A percentile compares a stretch with the other conserved stretches of the same genome.
Evolutionary conservation across 1,284 basidiomycete species (phyloP).

Genomic region (Fomitopsis schrenkii): DNA sequence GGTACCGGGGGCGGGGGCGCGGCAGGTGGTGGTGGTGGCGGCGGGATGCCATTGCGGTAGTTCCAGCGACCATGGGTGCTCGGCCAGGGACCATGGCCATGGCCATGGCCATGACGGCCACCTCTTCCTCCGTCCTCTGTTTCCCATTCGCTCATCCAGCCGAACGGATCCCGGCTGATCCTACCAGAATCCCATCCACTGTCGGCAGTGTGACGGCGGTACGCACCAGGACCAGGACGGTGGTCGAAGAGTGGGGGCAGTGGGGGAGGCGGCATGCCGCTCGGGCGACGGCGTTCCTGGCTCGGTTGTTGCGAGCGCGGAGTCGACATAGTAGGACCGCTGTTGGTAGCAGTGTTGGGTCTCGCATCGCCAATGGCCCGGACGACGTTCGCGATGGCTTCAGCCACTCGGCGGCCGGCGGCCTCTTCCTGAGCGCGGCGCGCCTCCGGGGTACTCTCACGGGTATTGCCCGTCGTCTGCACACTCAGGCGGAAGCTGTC

Average conservation of each 20-base stretch:
- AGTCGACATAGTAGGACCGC: slow-evolving; percentile 16
- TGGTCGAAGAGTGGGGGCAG: background rate
- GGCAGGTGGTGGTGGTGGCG: background rate
- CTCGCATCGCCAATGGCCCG: slow-evolving; percentile 44
- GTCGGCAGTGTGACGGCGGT: background rate
- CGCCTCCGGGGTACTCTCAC: slow-evolving; percentile 38
- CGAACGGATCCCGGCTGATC: background rate
- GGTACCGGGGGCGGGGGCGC: slow-evolving; percentile 2
- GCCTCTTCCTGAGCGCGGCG: slow-evolving; percentile 52
- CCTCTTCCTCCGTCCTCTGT: background rate
- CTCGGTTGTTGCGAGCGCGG: background rate
- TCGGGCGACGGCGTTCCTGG: background rate
- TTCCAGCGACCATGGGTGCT: background rate
- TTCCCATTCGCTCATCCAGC: background rate
- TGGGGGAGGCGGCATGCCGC: background rate
- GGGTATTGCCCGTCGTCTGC: slow-evolving; percentile 32
- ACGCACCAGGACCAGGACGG: background rate
- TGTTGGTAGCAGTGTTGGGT: slow-evolving; percentile 6
- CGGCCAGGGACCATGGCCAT: background rate
- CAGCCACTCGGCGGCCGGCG: slow-evolving; percentile 58
- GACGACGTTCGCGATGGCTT: slow-evolving; percentile 58
- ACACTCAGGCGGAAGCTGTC: slow-evolving; percentile 44
- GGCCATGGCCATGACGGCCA: background rate
- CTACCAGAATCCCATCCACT: background rate
- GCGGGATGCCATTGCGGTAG: background rate